Conservation (phyloP, 106 monocot species). For the Cymbidium sinense region DNA sequence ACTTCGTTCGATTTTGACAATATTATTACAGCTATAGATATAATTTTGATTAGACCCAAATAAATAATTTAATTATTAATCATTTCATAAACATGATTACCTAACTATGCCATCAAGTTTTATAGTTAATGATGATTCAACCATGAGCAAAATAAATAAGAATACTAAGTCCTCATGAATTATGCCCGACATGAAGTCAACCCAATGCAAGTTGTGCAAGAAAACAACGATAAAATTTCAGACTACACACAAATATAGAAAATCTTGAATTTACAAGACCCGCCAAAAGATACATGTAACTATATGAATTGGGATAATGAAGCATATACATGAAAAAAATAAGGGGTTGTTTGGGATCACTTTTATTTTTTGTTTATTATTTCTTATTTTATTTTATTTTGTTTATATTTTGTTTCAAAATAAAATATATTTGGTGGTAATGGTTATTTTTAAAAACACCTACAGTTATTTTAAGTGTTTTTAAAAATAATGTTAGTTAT, state of each 20-base stretch:
- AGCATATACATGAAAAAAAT: not conserved
- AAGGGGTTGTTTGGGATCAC: too few species aligned
- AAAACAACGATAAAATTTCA: not conserved
- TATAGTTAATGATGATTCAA: not conserved
- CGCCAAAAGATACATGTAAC: not conserved
- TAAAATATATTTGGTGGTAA: too few species aligned
- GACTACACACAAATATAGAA: not conserved
- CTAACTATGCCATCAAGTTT: not conserved
- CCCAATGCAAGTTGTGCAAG: not conserved
- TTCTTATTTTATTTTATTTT: too few species aligned
- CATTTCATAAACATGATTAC: not conserved
- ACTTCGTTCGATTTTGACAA: not conserved
- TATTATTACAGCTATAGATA: not conserved
- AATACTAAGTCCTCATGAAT: not conserved
- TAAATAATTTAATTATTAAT: constrained; percentile 1
- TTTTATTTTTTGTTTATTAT: too few species aligned
- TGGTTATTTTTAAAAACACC: too few species aligned
- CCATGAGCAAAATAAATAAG: not conserved
- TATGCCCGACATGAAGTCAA: not conserved
- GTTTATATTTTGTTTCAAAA: too few species aligned
- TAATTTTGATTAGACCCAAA: not conserved
- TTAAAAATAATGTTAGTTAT: too few species aligned
- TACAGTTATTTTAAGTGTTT: too few species aligned
- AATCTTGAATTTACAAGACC: not conserved
- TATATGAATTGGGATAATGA: not conserved